phyloP scores from a whole-genome alignment of 208 protist genomes.

The Trypanosoma platydactyli region DNA sequence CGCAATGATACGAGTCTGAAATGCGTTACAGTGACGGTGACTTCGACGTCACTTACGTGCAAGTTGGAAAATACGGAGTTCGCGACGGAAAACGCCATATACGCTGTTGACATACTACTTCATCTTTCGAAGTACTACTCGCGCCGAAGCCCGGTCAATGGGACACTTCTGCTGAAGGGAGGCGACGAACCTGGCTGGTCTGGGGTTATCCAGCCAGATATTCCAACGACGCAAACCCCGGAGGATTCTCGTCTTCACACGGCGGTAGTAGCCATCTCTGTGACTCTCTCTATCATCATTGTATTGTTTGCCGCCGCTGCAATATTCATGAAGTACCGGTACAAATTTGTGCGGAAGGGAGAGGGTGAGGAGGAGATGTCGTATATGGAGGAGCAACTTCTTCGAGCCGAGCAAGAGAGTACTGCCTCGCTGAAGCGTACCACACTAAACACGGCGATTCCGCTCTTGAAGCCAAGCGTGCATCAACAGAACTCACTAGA shows the following conservation, averaged over 20 bases:
- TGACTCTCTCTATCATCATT: background rate
- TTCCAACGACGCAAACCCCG: background rate
- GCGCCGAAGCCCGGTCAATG: background rate
- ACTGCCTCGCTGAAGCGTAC: constrained; percentile 15
- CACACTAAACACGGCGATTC: constrained; percentile 2
- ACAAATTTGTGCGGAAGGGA: background rate
- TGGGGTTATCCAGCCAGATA: background rate
- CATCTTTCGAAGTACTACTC: background rate
- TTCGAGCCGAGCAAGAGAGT: constrained; percentile 14
- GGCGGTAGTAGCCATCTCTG: background rate
- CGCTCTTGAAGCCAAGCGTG: background rate
- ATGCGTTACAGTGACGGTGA: constrained; percentile 7
- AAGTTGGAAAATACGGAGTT: background rate
- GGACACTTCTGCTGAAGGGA: background rate
- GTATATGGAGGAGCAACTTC: constrained; percentile 19
- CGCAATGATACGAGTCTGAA: background rate
- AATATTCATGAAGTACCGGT: background rate
- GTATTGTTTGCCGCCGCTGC: background rate
- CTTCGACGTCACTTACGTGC: background rate
- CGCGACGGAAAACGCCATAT: background rate
- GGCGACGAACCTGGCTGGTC: constrained; percentile 10
- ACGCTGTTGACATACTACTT: background rate
- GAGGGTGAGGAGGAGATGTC: constrained; percentile 15
- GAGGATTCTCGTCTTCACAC: background rate
- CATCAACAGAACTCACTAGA: background rate